phyloP scores from a whole-genome alignment of 2,329 filamentous ascomycete genomes.

The Penicillium brevicompactum region DNA sequence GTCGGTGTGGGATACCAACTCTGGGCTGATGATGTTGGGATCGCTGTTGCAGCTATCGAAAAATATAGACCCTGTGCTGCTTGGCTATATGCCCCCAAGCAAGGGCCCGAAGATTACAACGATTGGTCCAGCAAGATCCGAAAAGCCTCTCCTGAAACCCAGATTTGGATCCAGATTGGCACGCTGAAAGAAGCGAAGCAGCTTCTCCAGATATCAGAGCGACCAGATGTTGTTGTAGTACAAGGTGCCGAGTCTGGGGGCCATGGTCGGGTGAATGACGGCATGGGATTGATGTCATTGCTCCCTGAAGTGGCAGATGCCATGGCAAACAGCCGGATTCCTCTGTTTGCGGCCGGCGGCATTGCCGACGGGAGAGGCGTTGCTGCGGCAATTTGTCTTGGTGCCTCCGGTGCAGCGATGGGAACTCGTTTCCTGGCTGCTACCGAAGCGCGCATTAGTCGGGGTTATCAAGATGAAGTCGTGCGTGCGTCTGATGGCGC shows the following conservation, averaged over 20 bases:
- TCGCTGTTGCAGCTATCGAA: constrained; percentile 32
- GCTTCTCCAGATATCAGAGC: constrained; percentile 35
- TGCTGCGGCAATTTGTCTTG: constrained; percentile 53
- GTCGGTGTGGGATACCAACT: constrained; percentile 47
- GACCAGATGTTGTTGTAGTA: constrained; percentile 57
- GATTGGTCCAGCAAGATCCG: constrained; percentile 52
- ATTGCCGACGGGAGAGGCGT: constrained; percentile 56
- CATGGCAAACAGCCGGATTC: constrained; percentile 39
- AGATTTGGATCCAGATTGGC: constrained; percentile 61
- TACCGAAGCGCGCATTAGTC: constrained; percentile 52
- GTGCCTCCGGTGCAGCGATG: constrained; percentile 59
- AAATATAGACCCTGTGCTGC: constrained; percentile 43
- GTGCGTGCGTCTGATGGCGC: constrained; percentile 56
- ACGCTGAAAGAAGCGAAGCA: constrained; percentile 52
- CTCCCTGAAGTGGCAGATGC: constrained; percentile 56
- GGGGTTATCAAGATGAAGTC: constrained; percentile 56
- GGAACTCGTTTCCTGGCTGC: constrained; percentile 66
- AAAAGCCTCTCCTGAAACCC: constrained; percentile 42
- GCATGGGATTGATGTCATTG: constrained; percentile 53
- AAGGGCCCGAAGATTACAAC: constrained; percentile 37
- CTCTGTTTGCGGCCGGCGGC: constrained; percentile 56
- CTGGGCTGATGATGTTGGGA: constrained; percentile 41
- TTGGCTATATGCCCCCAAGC: constrained; percentile 45
- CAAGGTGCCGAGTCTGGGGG: constrained; percentile 60
- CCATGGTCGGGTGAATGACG: constrained; percentile 51